Evolutionary conservation across 2,329 filamentous ascomycete species (phyloP).

Genomic region (Xylaria sp.): DNA sequence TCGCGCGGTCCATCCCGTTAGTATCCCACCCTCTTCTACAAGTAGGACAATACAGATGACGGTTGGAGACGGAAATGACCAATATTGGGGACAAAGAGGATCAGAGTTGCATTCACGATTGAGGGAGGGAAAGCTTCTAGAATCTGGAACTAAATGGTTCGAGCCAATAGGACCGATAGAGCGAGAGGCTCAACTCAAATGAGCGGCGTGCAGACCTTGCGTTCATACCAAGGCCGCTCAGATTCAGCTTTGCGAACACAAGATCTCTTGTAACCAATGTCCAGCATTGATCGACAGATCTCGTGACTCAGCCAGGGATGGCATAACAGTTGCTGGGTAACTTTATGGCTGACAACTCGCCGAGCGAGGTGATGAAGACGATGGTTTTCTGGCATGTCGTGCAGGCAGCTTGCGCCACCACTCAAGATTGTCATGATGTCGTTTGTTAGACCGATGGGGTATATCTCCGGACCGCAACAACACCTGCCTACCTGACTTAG

Average conservation of each 20-base stretch:
- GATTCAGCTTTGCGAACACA: slow-evolving; percentile 12
- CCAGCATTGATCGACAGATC: neutral
- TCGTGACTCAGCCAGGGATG: too few relatives aligned
- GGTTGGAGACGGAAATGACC: slow-evolving; percentile 28
- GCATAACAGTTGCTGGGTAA: neutral
- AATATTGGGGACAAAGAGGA: slow-evolving; percentile 23
- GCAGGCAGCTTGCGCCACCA: too few relatives aligned
- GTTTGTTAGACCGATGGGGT: neutral
- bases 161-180: slow-evolving; percentile 32
- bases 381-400: too few relatives aligned
- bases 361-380: neutral
- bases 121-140: slow-evolving; percentile 31
- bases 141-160: slow-evolving; percentile 20
- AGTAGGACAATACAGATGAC: neutral
- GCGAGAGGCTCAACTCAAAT: slow-evolving; percentile 28
- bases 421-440: too few relatives aligned
- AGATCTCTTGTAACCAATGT: neutral
- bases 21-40: too few relatives aligned
- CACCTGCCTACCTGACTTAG: slow-evolving; percentile 2
- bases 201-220: slow-evolving; percentile 5
- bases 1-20: neutral
- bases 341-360: neutral
- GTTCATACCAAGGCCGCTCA: neutral
- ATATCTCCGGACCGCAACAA: neutral
- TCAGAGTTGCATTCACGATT: slow-evolving; percentile 28